These are phyloP conservation scores for Coffea canephora DNA, from an alignment of 257 asterid species.

Conservation along the genomic window DNA sequence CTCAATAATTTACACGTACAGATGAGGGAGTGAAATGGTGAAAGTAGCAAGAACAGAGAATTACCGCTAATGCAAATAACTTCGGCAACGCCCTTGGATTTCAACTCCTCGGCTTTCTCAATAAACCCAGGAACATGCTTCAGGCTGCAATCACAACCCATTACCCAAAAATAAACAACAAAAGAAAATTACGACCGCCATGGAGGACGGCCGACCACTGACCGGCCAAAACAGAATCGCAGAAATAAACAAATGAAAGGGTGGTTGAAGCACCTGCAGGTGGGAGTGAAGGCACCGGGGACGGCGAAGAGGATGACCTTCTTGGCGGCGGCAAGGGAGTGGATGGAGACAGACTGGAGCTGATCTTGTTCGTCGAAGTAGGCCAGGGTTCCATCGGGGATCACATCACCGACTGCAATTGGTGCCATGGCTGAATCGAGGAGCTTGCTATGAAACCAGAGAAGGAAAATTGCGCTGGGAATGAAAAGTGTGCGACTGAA, in stretches of 20 bases:
- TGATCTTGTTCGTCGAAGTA: constrained; percentile 78
- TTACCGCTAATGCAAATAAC: constrained; percentile 65
- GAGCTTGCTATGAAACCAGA: no score
- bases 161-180: not conserved
- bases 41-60: not conserved
- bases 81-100: constrained; percentile 74
- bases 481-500: no score
- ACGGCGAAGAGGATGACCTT: constrained; percentile 78
- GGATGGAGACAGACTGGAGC: constrained; percentile 59
- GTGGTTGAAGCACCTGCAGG: constrained; percentile 46
- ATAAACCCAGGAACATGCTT: constrained; percentile 94
- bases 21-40: not conserved
- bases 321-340: constrained; percentile 74
- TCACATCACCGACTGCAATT: constrained; percentile 57
- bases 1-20: not conserved
- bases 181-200: not conserved
- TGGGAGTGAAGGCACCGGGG: constrained; percentile 94
- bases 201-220: not conserved
- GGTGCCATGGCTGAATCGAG: constrained; percentile 51
- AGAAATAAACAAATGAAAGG: not conserved
- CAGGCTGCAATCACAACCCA: constrained; percentile 39
- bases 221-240: not conserved
- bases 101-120: constrained; percentile 76
- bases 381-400: constrained; percentile 70
- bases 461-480: no score